phyloP scores from a whole-genome alignment of 2,329 filamentous ascomycete species.

The Neofusicoccum umdonicola region DNA sequence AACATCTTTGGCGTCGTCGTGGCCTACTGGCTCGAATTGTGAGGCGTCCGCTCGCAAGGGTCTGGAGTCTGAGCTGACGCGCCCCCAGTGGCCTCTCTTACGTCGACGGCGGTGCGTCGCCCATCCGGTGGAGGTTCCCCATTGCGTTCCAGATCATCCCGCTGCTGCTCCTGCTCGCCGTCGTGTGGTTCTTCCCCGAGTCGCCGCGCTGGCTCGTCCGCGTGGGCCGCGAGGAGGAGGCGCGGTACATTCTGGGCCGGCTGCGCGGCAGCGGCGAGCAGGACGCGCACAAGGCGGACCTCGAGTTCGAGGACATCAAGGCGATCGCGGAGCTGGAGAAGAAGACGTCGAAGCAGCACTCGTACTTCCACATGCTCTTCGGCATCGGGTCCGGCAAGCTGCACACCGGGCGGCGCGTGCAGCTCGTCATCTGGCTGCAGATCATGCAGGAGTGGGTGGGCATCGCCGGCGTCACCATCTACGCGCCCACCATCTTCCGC shows the following conservation, averaged over 20 bases:
- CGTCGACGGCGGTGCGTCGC: constrained; percentile 56
- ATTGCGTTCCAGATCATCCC: constrained; percentile 69
- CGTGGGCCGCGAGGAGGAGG: constrained; percentile 64
- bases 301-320: constrained; percentile 67
- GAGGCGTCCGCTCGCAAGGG: neutral
- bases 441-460: constrained; percentile 70
- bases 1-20: constrained; percentile 70
- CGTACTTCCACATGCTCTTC: constrained; percentile 66
- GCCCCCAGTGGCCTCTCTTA: constrained; percentile 52
- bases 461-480: constrained; percentile 67
- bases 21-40: constrained; percentile 52
- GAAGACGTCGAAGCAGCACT: constrained; percentile 49
- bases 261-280: constrained; percentile 60
- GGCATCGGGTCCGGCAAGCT: constrained; percentile 64
- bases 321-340: constrained; percentile 61
- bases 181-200: constrained; percentile 68
- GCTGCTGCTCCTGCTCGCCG: constrained; percentile 54
- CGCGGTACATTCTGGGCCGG: constrained; percentile 61
- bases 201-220: constrained; percentile 68
- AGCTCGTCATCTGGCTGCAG: constrained; percentile 69
- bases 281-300: constrained; percentile 51
- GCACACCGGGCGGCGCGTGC: constrained; percentile 65
- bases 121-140: constrained; percentile 66
- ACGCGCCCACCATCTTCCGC: constrained; percentile 58
- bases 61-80: neutral